Percentiles rank a stretch among this genome's conserved stretches.
Evolutionary conservation across 495 filamentous ascomycete genomes (phyloP).

Genomic region (Glonium stellatum): DNA sequence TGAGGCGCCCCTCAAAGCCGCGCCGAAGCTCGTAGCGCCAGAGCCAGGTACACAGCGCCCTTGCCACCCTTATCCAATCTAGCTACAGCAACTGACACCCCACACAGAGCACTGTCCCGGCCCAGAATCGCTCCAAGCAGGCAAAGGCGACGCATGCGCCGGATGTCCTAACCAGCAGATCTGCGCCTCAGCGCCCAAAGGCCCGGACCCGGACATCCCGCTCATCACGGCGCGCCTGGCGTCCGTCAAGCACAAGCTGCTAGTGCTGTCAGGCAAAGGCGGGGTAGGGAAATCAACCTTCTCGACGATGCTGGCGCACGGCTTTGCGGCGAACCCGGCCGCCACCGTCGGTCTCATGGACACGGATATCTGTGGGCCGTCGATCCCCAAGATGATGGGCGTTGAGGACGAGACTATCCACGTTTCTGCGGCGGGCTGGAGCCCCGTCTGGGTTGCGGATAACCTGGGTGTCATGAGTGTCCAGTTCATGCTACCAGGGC

Average conservation of each 20-base stretch:
- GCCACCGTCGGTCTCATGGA: constrained; percentile 88
- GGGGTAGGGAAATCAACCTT: constrained; percentile 96
- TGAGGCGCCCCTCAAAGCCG: constrained; percentile 58
- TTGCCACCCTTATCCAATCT: not conserved
- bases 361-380: constrained; percentile 91
- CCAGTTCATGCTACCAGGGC: constrained; percentile 91
- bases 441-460: constrained; percentile 86
- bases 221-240: constrained; percentile 77
- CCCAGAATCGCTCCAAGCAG: constrained; percentile 79
- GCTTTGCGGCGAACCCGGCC: constrained; percentile 69
- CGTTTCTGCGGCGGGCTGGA: constrained; percentile 74
- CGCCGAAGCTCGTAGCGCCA: constrained; percentile 79
- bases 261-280: constrained; percentile 89
- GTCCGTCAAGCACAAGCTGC: constrained; percentile 78
- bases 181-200: constrained; percentile 89
- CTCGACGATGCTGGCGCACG: constrained; percentile 75
- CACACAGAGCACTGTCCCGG: constrained; percentile 82
- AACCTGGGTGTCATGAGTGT: constrained; percentile 93
- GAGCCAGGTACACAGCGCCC: constrained; percentile 57
- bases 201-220: constrained; percentile 89
- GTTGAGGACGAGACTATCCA: constrained; percentile 90
- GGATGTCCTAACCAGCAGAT: constrained; percentile 94
- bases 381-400: constrained; percentile 97
- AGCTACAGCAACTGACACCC: not conserved
- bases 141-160: constrained; percentile 79